These are phyloP conservation scores for Trametes gibbosa DNA, from an alignment of 768 basidiomycete genomes.

Conservation along the genomic window DNA sequence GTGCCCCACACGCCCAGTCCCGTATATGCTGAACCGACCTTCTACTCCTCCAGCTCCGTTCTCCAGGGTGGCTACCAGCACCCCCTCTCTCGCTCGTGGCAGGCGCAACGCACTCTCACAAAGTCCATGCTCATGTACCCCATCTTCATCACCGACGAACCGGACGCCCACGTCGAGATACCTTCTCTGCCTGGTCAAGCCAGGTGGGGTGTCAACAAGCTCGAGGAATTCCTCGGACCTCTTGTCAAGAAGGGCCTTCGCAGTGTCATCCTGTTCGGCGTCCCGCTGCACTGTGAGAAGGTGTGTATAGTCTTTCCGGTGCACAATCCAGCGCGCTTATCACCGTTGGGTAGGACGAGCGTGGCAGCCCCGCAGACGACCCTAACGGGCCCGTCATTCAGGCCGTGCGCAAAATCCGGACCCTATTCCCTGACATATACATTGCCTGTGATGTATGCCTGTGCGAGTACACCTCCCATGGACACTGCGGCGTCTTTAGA, in stretches of 20 bases:
- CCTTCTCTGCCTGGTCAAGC: slow-evolving; percentile 79
- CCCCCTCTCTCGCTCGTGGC: slow-evolving; percentile 85
- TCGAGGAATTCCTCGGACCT: slow-evolving; percentile 84
- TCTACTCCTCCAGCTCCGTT: slow-evolving; percentile 50
- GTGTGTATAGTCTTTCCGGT: slow-evolving; percentile 35
- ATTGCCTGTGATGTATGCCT: slow-evolving; percentile 95
- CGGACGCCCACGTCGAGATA: slow-evolving; percentile 78
- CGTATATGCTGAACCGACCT: background rate
- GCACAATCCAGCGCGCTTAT: background rate
- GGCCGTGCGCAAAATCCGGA: slow-evolving; percentile 76
- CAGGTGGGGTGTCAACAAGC: slow-evolving; percentile 92
- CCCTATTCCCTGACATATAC: slow-evolving; percentile 80
- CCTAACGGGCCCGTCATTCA: slow-evolving; percentile 88
- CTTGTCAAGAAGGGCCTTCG: slow-evolving; percentile 85
- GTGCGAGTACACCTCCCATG: slow-evolving; percentile 99
- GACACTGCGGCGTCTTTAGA: slow-evolving; percentile 87
- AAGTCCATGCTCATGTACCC: slow-evolving; percentile 99
- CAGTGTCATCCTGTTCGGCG: slow-evolving; percentile 94
- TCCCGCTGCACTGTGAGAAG: slow-evolving; percentile 78
- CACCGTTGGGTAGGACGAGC: slow-evolving; percentile 55
- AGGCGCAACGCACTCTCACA: slow-evolving; percentile 72
- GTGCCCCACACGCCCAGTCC: background rate
- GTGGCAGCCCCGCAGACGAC: slow-evolving; percentile 90
- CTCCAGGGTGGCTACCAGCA: slow-evolving; percentile 94
- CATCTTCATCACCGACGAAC: slow-evolving; percentile 96